Percentiles rank a stretch among this genome's conserved stretches.
These are phyloP conservation scores for Aspergillus fumigatus DNA, from an alignment of 2,329 filamentous ascomycete genomes.

Conservation along the genomic window DNA sequence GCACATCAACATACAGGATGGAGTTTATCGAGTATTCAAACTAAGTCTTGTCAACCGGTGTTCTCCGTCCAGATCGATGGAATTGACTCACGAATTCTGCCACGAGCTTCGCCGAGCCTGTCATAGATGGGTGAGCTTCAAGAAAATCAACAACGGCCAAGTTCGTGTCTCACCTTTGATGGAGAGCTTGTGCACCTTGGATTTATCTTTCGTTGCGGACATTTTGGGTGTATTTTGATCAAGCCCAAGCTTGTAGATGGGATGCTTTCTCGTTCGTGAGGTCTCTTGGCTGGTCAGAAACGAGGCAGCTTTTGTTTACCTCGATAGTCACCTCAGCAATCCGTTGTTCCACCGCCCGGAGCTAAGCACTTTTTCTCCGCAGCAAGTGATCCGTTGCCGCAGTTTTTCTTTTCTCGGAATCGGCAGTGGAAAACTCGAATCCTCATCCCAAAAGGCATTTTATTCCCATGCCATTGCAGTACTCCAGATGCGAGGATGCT, in stretches of 20 bases:
- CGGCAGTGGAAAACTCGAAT: background rate
- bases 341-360: conserved; percentile 22
- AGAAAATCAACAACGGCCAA: background rate
- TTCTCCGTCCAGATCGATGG: background rate
- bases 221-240: conserved; percentile 21
- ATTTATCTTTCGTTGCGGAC: conserved; percentile 59
- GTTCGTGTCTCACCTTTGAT: conserved; percentile 36
- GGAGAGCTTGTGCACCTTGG: conserved; percentile 91
- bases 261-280: background rate
- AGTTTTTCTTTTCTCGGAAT: conserved; percentile 11
- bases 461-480: conserved; percentile 30
- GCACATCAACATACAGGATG: conserved; percentile 63
- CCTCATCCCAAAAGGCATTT: conserved; percentile 1
- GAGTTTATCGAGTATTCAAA: conserved; percentile 99
- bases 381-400: conserved; percentile 14
- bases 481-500: conserved; percentile 45
- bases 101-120: conserved; percentile 75
- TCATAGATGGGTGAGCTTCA: conserved; percentile 24
- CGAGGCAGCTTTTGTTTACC: conserved; percentile 31
- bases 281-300: conserved; percentile 2
- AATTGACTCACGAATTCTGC: conserved; percentile 77
- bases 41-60: conserved; percentile 28
- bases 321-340: conserved; percentile 36
- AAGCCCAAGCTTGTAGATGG: background rate
- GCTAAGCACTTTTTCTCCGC: conserved; percentile 29